Conservation (phyloP, 2,329 filamentous ascomycete genomes). For the Botryotinia globosa region DNA sequence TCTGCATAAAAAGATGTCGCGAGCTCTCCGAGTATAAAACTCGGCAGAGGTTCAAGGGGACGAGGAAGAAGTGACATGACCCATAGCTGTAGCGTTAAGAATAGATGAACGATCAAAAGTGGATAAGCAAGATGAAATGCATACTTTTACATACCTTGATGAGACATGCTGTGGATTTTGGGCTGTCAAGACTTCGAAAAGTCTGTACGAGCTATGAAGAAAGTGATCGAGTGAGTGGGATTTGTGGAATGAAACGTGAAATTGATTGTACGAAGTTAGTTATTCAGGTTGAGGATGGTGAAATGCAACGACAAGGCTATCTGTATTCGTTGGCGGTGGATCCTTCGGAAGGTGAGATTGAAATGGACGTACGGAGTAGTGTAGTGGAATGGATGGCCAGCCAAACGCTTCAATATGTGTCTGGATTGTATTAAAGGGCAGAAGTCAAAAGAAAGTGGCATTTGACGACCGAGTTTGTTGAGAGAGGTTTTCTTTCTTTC, state of each 20-base stretch:
- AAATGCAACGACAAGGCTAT: slow-evolving; percentile 7
- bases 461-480: not conserved
- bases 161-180: slow-evolving; percentile 5
- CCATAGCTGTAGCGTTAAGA: not conserved
- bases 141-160: slow-evolving; percentile 18
- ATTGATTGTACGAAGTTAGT: not conserved
- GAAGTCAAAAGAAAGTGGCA: not conserved
- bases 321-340: slow-evolving; percentile 6
- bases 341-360: not conserved
- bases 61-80: not conserved
- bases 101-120: not conserved
- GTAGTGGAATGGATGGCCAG: not conserved
- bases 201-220: not conserved
- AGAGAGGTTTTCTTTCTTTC: no score
- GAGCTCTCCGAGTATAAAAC: not conserved
- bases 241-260: not conserved
- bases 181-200: not conserved
- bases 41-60: not conserved
- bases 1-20: not conserved
- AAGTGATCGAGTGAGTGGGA: not conserved
- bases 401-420: not conserved
- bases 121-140: not conserved
- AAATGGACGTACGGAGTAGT: not conserved
- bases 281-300: not conserved
- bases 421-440: not conserved